Evolutionary conservation across 1,139 yeast species (phyloP).

Genomic region (Saccharomyces pastorianus): DNA sequence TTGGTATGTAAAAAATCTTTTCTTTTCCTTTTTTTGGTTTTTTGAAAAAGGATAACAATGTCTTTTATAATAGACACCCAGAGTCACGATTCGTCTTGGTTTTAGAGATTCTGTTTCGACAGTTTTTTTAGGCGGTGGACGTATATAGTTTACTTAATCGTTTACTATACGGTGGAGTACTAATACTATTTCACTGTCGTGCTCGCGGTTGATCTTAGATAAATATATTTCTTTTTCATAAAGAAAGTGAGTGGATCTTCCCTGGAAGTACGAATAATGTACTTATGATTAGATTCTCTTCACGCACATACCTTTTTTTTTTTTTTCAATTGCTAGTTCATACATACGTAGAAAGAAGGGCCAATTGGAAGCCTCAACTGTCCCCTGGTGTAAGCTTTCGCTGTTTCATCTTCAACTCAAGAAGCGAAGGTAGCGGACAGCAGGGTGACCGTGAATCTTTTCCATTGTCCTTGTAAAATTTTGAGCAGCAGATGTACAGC

Average conservation of each 20-base stretch:
- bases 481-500: slow-evolving; percentile 53
- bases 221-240: slow-evolving; percentile 17
- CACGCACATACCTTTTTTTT: slow-evolving; percentile 4
- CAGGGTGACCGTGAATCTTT: slow-evolving; percentile 50
- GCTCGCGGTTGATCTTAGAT: slow-evolving; percentile 91
- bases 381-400: slow-evolving; percentile 25
- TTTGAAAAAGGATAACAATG: slow-evolving; percentile 44
- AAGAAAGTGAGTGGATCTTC: slow-evolving; percentile 6
- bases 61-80: slow-evolving; percentile 80
- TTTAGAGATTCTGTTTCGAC: slow-evolving; percentile 1
- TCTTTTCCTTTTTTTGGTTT: background rate
- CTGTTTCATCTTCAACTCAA: slow-evolving; percentile 52
- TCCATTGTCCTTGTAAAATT: slow-evolving; percentile 48
- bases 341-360: background rate
- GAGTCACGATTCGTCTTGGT: slow-evolving; percentile 61
- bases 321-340: background rate
- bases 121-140: slow-evolving; percentile 31
- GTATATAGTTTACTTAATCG: slow-evolving; percentile 17
- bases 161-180: slow-evolving; percentile 24
- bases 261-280: slow-evolving; percentile 6
- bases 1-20: no score
- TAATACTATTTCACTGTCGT: slow-evolving; percentile 41
- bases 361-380: background rate
- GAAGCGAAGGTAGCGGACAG: slow-evolving; percentile 53
- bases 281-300: slow-evolving; percentile 6